Evolutionary conservation across 768 basidiomycete genomes (phyloP).

Genomic region (Dentipellis sp.): DNA sequence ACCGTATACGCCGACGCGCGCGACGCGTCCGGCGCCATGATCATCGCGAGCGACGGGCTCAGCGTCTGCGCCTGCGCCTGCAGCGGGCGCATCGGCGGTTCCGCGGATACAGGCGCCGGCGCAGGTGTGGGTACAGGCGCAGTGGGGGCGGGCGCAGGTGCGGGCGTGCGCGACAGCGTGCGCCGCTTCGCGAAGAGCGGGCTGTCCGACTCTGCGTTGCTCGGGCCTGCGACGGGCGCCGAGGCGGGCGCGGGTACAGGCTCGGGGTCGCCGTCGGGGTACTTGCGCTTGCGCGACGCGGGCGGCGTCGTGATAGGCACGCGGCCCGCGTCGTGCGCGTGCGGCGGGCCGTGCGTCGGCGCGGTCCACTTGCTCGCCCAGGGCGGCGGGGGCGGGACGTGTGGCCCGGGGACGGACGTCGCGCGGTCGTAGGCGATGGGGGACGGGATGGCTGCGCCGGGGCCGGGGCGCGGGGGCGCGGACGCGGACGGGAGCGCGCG

Average conservation of each 20-base stretch:
- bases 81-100: slow-evolving; percentile 21
- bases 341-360: slow-evolving; percentile 14
- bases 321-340: neutral
- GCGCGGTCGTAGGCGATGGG: neutral
- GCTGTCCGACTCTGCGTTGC: slow-evolving; percentile 5
- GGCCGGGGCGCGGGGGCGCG: slow-evolving; percentile 23
- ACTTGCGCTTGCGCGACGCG: slow-evolving; percentile 24
- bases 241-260: neutral
- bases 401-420: slow-evolving; percentile 4
- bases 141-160: slow-evolving; percentile 14
- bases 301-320: slow-evolving; percentile 14
- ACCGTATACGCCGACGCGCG: neutral
- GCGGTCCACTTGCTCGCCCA: slow-evolving; percentile 23
- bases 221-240: too few relatives aligned
- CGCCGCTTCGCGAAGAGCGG: slow-evolving; percentile 10
- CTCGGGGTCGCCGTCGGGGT: slow-evolving; percentile 18
- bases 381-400: slow-evolving; percentile 28
- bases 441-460: slow-evolving; percentile 4
- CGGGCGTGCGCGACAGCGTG: slow-evolving; percentile 14
- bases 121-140: too few relatives aligned
- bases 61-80: slow-evolving; percentile 33
- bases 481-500: slow-evolving; percentile 23
- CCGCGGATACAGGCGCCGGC: too few relatives aligned
- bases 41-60: slow-evolving; percentile 55
- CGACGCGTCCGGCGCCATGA: slow-evolving; percentile 38